Conservation (phyloP, 192 early-diverging fungal genomes). For the Chytriomyces confervae region DNA sequence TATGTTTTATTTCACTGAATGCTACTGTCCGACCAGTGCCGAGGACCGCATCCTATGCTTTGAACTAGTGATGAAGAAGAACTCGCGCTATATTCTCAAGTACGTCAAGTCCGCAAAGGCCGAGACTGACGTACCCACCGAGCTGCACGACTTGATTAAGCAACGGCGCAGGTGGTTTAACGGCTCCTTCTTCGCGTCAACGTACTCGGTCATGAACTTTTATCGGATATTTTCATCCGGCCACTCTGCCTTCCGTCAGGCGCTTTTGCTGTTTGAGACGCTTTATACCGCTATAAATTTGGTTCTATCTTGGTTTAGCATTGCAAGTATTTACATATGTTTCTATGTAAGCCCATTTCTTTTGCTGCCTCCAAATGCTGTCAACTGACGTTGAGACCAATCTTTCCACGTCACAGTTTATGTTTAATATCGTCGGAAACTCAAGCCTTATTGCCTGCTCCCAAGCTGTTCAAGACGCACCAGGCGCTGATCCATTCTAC, state of each 20-base stretch:
- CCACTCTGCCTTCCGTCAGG: constrained; percentile 57
- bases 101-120: constrained; percentile 70
- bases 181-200: constrained; percentile 77
- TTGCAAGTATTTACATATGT: constrained; percentile 60
- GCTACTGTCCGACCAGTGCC: constrained; percentile 44
- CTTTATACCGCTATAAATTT: constrained; percentile 73
- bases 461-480: background rate
- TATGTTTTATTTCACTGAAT: constrained; percentile 53
- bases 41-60: constrained; percentile 86
- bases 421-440: constrained; percentile 33
- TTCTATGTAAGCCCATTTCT: constrained; percentile 54
- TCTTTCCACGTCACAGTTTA: constrained; percentile 3
- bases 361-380: background rate
- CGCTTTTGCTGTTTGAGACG: constrained; percentile 60
- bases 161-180: constrained; percentile 83
- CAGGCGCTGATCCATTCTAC: constrained; percentile 53
- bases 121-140: constrained; percentile 76
- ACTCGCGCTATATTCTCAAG: constrained; percentile 65
- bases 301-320: constrained; percentile 53
- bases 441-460: background rate
- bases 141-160: constrained; percentile 73
- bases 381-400: background rate
- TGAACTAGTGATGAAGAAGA: constrained; percentile 73
- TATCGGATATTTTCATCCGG: constrained; percentile 59
- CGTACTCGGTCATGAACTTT: constrained; percentile 68